Base-by-base conservation (phyloP, 2,329 filamentous ascomycete species). In the Pseudogymnoascus destructans region DNA sequence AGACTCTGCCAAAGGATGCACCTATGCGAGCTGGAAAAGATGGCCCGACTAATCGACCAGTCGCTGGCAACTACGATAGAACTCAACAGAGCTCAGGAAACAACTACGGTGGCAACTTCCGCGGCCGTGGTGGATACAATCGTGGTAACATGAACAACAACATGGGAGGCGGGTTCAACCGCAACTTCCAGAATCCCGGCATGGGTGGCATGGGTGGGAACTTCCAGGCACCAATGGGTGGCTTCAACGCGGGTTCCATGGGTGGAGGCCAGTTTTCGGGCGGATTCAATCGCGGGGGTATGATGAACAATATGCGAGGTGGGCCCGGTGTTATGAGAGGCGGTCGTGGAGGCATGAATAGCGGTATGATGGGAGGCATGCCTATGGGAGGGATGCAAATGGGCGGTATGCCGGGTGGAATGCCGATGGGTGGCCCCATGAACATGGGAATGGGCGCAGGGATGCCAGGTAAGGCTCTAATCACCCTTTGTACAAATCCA, bases 1-100 rank as follows among this genome's bases (percentile, higher is more conserved):
- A 87, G 63, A 96, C 90, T 0, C 74, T 95, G 3, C 91, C 90
- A 15, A 95, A 95, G 73, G 91, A 95, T 69, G 85, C 86, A 0
- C 89, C 88, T 0, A 79, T 80, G 65, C 81, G 87, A 25, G 77
- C 76, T 59, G 84, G 78, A 35, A 85, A 89, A 68, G 81, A 84
- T 42, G 74, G 76, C 42, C 66, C 66, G 76, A 63, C 81, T 60
- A 82, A 82, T 57, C 77, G 81, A 27, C 70, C 75, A 59, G 70
- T 74, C 30, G 68, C 77, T 54, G 73, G 76, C 49, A 70, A 72
- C 58, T 80, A 78, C 57, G 75, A 74, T 59, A 59, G 65, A 61
- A 64, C 63, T 35, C 68, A 64, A 36, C 61, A 63, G 67, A 73
- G 70, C 66, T 65, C 61, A 19, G 58, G 61, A 36, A 63, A 62